phyloP scores from a whole-genome alignment of 495 filamentous ascomycete species.

The Xylaria venustula region DNA sequence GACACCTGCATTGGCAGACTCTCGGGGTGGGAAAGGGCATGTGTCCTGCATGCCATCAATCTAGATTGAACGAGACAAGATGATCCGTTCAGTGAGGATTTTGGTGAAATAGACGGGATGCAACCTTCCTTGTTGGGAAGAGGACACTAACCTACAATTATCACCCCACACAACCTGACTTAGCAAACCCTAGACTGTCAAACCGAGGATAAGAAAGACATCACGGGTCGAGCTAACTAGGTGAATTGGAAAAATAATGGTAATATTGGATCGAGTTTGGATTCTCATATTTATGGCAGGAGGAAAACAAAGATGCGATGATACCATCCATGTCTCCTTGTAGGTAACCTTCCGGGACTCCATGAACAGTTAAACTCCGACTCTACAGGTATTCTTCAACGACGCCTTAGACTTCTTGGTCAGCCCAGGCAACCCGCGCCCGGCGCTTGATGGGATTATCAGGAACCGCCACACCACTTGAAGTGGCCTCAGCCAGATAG shows the following conservation, averaged over 20 bases:
- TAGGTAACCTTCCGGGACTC: background rate
- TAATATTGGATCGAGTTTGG: no score
- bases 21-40: background rate
- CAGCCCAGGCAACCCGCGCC: slow-evolving; percentile 1
- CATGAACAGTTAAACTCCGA: background rate
- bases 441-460: slow-evolving; percentile 3
- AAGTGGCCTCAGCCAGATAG: background rate
- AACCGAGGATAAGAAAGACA: background rate
- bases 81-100: background rate
- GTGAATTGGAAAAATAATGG: no score
- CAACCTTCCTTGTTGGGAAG: slow-evolving; percentile 9
- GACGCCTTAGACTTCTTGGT: background rate
- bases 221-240: no score
- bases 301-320: background rate
- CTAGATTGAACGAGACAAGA: background rate
- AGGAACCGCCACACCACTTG: background rate
- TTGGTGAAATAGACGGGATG: background rate
- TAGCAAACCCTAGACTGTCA: no score
- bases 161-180: background rate
- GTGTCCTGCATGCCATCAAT: slow-evolving; percentile 1
- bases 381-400: background rate
- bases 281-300: no score
- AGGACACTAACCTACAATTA: background rate
- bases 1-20: background rate
- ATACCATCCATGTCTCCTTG: background rate